A percentile compares a stretch with the other conserved stretches of the same genome.
phyloP scores from a whole-genome alignment of 1,284 basidiomycete genomes.

The Neolentinus lepideus region DNA sequence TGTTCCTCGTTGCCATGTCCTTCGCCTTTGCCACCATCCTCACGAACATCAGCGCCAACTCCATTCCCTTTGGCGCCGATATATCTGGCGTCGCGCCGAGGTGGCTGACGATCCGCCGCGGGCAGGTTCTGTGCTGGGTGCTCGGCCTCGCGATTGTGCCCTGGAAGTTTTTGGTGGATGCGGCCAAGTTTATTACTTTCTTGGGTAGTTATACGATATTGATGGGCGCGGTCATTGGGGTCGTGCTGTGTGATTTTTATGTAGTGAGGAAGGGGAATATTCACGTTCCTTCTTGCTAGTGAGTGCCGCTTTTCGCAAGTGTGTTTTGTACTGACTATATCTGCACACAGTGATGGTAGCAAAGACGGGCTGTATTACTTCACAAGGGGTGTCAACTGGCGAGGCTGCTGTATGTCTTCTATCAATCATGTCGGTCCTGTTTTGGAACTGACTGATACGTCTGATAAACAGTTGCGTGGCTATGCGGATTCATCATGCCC shows the following conservation, averaged over 20 bases:
- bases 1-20: neutral
- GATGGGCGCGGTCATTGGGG: neutral
- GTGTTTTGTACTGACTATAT: neutral
- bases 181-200: conserved; percentile 10
- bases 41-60: conserved; percentile 2
- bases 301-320: neutral
- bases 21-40: conserved; percentile 2
- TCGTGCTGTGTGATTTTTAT: conserved; percentile 3
- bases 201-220: conserved; percentile 7
- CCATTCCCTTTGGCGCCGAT: conserved; percentile 5
- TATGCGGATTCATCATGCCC: conserved; percentile 2
- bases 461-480: neutral
- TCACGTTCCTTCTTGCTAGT: conserved; percentile 2
- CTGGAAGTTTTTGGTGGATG: conserved; percentile 10
- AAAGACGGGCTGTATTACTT: conserved; percentile 2
- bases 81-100: conserved; percentile 9
- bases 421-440: neutral
- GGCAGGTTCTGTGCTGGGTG: conserved; percentile 9
- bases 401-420: neutral
- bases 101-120: conserved; percentile 10
- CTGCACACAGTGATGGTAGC: neutral
- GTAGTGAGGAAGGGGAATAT: conserved; percentile 1
- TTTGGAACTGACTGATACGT: neutral
- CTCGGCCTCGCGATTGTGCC: conserved; percentile 10
- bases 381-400: conserved; percentile 1